Evolutionary conservation across 148 eudicot species (phyloP).

Genomic region (Cornus florida): DNA sequence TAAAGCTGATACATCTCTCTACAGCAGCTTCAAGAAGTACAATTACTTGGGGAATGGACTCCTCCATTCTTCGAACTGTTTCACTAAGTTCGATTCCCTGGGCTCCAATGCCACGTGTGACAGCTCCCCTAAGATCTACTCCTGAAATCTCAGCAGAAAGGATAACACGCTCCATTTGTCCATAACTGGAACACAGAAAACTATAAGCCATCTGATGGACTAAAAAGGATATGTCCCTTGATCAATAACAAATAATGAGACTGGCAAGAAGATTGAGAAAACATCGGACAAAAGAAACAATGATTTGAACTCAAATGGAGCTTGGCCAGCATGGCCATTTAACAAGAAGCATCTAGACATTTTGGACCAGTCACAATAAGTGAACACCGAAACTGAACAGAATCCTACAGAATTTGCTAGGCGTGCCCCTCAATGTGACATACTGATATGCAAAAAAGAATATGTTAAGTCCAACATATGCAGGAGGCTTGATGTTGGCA

Average conservation of each 20-base stretch:
- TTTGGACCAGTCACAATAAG: not conserved
- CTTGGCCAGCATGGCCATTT: not conserved
- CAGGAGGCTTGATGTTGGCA: not conserved
- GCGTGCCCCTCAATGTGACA: not conserved
- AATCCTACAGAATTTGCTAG: not conserved
- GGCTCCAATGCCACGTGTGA: conserved; percentile 79
- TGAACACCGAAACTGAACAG: not conserved
- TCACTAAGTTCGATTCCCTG: conserved; percentile 98
- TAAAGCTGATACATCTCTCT: conserved; percentile 87
- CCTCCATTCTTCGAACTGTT: conserved; percentile 98
- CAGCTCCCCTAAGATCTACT: conserved; percentile 93
- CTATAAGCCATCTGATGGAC: not conserved
- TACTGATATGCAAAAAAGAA: not conserved
- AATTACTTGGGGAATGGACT: conserved; percentile 91
- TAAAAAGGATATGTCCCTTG: not conserved
- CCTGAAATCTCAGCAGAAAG: conserved; percentile 78
- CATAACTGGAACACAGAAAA: conserved; percentile 54
- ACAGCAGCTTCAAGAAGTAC: conserved; percentile 87
- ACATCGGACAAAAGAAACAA: not conserved
- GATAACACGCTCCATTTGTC: conserved; percentile 88
- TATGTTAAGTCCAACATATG: not conserved
- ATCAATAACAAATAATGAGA: conserved; percentile 9
- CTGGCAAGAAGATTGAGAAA: not conserved
- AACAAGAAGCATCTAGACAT: too few relatives aligned
- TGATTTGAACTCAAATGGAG: not conserved